Evolutionary conservation across 805 yeast species (phyloP), one percentile per base, ranked within the genome.

Genomic region (Ogataea wickerhamii): DNA sequence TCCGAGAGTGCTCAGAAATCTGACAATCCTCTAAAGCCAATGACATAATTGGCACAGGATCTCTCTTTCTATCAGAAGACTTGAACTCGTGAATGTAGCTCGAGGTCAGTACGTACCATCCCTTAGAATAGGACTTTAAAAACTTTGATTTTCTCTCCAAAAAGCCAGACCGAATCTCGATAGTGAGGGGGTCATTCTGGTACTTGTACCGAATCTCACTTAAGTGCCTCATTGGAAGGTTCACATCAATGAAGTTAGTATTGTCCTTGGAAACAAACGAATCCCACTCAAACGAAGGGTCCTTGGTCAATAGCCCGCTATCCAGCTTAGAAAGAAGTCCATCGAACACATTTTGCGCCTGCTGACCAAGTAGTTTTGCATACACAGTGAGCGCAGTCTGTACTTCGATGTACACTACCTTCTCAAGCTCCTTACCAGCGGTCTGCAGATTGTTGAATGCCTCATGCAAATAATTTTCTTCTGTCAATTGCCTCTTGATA

Each of bases 111-210:
- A 91, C 96, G 57, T 87, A 93, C 79, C 84, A 93, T 3, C 93
- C 95, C 45, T 80, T 74, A 4, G 95, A 78, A 62, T 88, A 93
- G n/a, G 91, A 82, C 67, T 89, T 89, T 48, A 93, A 70, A 59
- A 78, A 89, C 68, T 91, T 91, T 5, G 97, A 86, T 53, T 95
- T 74, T 60, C 96, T 76, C 61, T 93, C 98, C 46, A 91, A 69
- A 47, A 71, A 76, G 2, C 97, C 96, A 10, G 87, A 76, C 37
- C 87, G 76, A 26, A 89, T 72, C 47, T 77, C 80, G 36, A 61
- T 66, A 11, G 89, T 76, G 46, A 87, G 67, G 10, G 87, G 78
- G 38, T 87, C 84, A 51, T 73, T 72, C 55, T 78, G 85, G 54
- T 80, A 72, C 21, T 79, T 79, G 55, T 87, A 89, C 7, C 58